Percentiles rank a stretch among this genome's conserved stretches.
Evolutionary conservation across 2,329 filamentous ascomycete species (phyloP).

Genomic region (Fusarium brachygibbosum): DNA sequence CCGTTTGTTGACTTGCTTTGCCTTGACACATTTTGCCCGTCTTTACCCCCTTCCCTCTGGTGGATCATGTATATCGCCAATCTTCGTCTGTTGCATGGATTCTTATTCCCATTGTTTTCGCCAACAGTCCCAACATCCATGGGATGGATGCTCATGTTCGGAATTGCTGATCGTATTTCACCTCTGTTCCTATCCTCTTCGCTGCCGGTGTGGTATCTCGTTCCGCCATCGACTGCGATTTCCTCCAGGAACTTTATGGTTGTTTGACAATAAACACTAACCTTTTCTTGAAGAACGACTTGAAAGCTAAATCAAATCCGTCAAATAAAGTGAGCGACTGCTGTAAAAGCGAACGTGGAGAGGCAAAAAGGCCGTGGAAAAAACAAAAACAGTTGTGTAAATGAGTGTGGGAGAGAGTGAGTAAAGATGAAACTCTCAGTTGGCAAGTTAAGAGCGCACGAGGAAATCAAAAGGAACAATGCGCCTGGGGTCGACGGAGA

Average conservation of each 20-base stretch:
- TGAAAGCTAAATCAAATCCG: constrained; percentile 28
- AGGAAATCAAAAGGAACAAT: constrained; percentile 47
- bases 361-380: constrained; percentile 39
- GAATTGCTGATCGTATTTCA: background rate
- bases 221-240: background rate
- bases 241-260: background rate
- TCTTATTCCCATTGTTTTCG: background rate
- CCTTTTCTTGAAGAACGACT: constrained; percentile 42
- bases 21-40: no score
- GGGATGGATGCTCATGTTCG: background rate
- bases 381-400: constrained; percentile 52
- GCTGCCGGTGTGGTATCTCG: background rate
- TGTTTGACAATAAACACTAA: constrained; percentile 31
- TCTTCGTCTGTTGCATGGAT: background rate
- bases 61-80: background rate
- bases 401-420: constrained; percentile 69
- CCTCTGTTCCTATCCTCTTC: background rate
- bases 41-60: background rate
- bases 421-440: constrained; percentile 63
- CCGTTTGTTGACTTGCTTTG: background rate
- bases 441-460: constrained; percentile 59
- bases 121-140: background rate
- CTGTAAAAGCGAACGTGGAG: constrained; percentile 51
- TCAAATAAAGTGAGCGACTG: constrained; percentile 46
- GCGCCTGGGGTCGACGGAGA: constrained; percentile 44